Base-by-base conservation (phyloP, 495 filamentous ascomycete species). In the Hyaloscypha finlandica region DNA sequence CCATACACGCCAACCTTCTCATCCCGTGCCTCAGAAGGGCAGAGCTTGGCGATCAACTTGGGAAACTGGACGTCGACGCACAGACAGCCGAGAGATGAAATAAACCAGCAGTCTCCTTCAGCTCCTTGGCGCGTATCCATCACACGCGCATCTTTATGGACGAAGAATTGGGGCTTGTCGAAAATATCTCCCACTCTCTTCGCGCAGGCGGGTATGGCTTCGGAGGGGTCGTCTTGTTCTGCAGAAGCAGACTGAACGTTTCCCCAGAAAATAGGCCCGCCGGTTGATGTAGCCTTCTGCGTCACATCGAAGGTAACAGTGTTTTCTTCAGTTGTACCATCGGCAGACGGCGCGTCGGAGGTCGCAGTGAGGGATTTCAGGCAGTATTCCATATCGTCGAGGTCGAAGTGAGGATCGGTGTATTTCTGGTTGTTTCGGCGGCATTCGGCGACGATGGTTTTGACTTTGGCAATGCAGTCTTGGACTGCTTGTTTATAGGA, bases 71-170 rank as follows among this genome's bases (percentile, higher is more conserved):
- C 88, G 66, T 96, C 83, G 1, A 91, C 93, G 67, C 88, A 92
- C 4, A 67, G 58, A 16, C 39, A 55, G 29, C 45, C 59, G 54
- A 97, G 76, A 14, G 92, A 92, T 25, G 93, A 89, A 80, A 97
- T 85, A 62, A 97, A 84, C 93, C 94, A 97, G 76, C 94, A 97
- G 73, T 97, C 93, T 1, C 94, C 94, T 67, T 90, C 89, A 45
- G 86, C 82, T 2, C 89, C 89, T 73, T 94, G 90, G 22, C 89
- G 87, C 29, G 95, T 87, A 77, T 94, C 91, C 62, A 88, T 92
- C 16, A 93, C 91, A 20, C 86, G 89, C 9, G 91, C 89, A 2
- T 90, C 92, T 22, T 45, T 31, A 68, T 94, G 90, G 69, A 93
- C 84, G 71, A 84, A 96, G 75, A 97, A 97, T 71, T 88, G 83